phyloP scores from a whole-genome alignment of 208 protist species.

The Phytomonas francai region DNA sequence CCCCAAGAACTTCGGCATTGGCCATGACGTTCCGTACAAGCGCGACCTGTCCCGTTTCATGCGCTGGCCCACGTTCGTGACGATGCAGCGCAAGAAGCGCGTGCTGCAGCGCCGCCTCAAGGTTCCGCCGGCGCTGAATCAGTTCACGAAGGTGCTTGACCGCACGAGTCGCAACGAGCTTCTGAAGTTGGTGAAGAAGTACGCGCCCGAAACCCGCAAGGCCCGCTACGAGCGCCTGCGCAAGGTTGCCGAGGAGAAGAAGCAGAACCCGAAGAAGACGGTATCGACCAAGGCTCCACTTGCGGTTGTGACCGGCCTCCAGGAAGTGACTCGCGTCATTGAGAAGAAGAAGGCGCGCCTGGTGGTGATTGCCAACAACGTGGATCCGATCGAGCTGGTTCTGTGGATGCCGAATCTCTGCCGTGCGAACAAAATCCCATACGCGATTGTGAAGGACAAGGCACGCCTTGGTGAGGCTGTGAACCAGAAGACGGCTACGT shows the following conservation, averaged over 20 bases:
- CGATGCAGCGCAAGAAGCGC: constrained; percentile 96
- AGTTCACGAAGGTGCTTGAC: constrained; percentile 91
- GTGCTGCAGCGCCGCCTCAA: constrained; percentile 98
- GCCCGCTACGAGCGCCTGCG: constrained; percentile 94
- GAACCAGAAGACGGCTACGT: constrained; percentile 95
- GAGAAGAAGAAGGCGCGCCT: constrained; percentile 98
- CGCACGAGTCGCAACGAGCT: constrained; percentile 94
- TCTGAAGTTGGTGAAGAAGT: constrained; percentile 97
- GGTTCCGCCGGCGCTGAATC: constrained; percentile 87
- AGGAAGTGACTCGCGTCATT: constrained; percentile 96
- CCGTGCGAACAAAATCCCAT: constrained; percentile 98
- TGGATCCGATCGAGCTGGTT: constrained; percentile 99
- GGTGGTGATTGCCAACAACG: constrained; percentile 99
- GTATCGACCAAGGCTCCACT: constrained; percentile 84
- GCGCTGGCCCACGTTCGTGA: constrained; percentile 98
- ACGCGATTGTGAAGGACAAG: constrained; percentile 99
- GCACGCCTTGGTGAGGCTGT: constrained; percentile 95
- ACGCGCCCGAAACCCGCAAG: constrained; percentile 94
- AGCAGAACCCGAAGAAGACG: constrained; percentile 70
- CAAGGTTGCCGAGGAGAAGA: constrained; percentile 91
- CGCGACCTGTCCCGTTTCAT: constrained; percentile 97
- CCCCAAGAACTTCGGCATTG: constrained; percentile 90
- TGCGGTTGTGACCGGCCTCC: constrained; percentile 94
- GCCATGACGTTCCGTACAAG: constrained; percentile 90
- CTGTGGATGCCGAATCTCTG: constrained; percentile 99